phyloP scores from a whole-genome alignment of 345 rosid genomes.

The Populus tremula region DNA sequence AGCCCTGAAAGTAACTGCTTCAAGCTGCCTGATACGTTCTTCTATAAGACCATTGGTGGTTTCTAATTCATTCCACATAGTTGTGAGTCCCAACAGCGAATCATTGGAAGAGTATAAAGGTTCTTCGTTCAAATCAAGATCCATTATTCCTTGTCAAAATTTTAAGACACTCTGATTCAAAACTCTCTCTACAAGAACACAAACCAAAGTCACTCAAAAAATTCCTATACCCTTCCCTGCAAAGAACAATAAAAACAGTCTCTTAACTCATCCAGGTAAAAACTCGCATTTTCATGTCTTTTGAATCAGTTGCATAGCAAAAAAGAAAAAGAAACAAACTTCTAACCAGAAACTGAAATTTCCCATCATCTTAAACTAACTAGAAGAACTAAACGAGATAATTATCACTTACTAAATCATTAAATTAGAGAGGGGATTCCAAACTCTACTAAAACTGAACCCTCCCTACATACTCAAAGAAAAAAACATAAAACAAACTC shows the following conservation, averaged over 20 bases:
- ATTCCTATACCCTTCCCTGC: background rate
- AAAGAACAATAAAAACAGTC: background rate
- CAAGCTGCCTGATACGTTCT: conserved; percentile 57
- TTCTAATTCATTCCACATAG: conserved; percentile 44
- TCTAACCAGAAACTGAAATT: background rate
- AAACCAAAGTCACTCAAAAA: conserved; percentile 1
- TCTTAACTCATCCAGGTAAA: background rate
- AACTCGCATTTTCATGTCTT: no score
- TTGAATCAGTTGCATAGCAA: no score
- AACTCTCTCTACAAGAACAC: background rate
- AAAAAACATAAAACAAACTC: background rate
- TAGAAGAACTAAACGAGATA: background rate
- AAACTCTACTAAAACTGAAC: background rate
- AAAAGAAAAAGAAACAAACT: background rate
- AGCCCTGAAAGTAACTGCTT: conserved; percentile 47
- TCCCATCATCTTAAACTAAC: background rate
- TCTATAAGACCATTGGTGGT: conserved; percentile 46
- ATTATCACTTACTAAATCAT: background rate
- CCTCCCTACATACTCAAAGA: background rate
- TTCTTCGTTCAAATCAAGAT: conserved; percentile 55
- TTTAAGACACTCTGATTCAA: background rate
- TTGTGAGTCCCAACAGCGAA: conserved; percentile 31
- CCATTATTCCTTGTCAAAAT: conserved; percentile 29
- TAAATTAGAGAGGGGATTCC: background rate
- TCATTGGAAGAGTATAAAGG: conserved; percentile 31